These are phyloP conservation scores for Salvia sclarea DNA, from an alignment of 305 asterid species.

Conservation along the genomic window DNA sequence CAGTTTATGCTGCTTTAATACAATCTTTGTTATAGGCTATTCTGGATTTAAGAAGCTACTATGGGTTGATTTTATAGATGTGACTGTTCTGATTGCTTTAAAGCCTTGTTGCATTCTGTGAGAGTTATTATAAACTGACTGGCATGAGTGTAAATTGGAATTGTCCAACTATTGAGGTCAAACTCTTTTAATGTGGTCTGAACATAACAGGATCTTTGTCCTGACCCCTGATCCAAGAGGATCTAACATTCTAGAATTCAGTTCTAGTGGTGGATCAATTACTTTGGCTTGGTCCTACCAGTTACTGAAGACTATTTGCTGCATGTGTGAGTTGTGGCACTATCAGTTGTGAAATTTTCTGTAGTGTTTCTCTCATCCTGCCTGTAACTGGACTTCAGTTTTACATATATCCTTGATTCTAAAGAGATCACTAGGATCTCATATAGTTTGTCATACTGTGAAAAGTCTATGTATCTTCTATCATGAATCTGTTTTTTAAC, in stretches of 20 bases:
- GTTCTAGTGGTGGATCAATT: not conserved
- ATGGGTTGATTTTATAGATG: too few relatives aligned
- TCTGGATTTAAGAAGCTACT: too few relatives aligned
- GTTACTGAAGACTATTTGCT: not conserved
- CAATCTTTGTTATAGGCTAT: too few relatives aligned
- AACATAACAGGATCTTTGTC: not conserved
- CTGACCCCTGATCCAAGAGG: not conserved
- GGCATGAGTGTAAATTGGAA: not conserved
- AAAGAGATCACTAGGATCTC: not conserved
- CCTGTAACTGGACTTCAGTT: not conserved
- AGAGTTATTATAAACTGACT: not conserved
- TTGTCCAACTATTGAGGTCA: not conserved
- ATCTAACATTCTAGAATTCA: not conserved
- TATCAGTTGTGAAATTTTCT: not conserved
- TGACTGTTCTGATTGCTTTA: not conserved
- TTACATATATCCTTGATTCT: not conserved
- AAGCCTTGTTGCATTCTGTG: not conserved
- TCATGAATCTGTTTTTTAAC: constrained; percentile 18
- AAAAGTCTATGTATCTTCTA: constrained; percentile 2
- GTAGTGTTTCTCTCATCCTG: not conserved
- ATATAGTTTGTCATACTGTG: not conserved
- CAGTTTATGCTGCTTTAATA: not conserved
- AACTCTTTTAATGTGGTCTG: not conserved
- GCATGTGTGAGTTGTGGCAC: not conserved
- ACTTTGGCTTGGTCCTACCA: not conserved